These are phyloP conservation scores for Globisporangium paddicum DNA, from an alignment of 352 stramenopile species.

Conservation along the genomic window DNA sequence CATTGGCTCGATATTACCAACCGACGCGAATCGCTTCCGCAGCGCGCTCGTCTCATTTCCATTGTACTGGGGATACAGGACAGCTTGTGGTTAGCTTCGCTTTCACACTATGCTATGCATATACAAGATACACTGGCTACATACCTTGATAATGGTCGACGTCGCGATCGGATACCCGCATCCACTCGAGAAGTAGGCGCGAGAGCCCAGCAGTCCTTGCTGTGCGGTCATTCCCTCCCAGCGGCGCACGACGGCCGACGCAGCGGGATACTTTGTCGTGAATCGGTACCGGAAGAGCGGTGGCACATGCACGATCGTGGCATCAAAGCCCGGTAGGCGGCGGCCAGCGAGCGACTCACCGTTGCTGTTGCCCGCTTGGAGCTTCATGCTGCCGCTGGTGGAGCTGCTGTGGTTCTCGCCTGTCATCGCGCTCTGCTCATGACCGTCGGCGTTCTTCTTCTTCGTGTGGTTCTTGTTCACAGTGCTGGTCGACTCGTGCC, in stretches of 20 bases:
- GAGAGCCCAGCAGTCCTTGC: conserved; percentile 60
- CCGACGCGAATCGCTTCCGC: conserved; percentile 56
- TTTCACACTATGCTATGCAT: neutral
- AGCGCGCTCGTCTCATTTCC: conserved; percentile 55
- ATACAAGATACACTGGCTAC: neutral
- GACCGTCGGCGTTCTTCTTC: neutral
- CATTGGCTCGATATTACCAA: conserved; percentile 43
- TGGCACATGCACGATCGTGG: conserved; percentile 60
- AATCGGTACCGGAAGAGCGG: conserved; percentile 71
- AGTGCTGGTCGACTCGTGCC: neutral
- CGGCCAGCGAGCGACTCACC: conserved; percentile 52
- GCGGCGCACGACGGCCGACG: conserved; percentile 70
- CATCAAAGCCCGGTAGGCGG: conserved; percentile 60
- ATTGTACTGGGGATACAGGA: conserved; percentile 53
- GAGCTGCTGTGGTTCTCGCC: conserved; percentile 3
- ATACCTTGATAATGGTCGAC: conserved; percentile 75
- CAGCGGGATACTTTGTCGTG: conserved; percentile 69
- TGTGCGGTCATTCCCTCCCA: conserved; percentile 67
- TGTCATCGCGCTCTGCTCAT: neutral
- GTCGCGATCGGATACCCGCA: conserved; percentile 83
- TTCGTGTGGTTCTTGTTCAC: neutral
- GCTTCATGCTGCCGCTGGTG: conserved; percentile 1
- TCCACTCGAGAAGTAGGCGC: conserved; percentile 78
- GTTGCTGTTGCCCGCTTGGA: neutral
- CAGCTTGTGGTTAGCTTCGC: neutral